Evolutionary conservation across 306 rosid species (phyloP).

Genomic region (Canavalia ensiformis): DNA sequence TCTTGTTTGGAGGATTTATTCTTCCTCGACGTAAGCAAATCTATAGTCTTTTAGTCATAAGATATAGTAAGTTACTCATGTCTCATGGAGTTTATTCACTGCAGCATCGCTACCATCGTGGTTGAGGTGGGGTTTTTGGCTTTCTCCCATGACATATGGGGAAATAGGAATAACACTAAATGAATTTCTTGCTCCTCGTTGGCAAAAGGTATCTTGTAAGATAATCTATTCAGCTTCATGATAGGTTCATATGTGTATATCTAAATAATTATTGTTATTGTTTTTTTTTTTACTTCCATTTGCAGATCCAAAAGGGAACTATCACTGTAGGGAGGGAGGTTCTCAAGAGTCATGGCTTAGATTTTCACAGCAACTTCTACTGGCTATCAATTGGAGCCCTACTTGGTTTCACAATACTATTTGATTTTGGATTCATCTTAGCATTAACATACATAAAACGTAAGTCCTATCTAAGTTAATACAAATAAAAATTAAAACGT

Average conservation of each 20-base stretch:
- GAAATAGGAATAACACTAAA: constrained; percentile 67
- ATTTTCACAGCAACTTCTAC: constrained; percentile 55
- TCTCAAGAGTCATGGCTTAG: constrained; percentile 61
- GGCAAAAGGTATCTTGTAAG: constrained; percentile 64
- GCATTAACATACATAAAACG: constrained; percentile 67
- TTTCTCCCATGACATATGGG: constrained; percentile 70
- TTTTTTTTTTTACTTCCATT: background rate
- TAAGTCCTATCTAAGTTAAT: constrained; percentile 49
- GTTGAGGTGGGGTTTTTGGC: constrained; percentile 74
- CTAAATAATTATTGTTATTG: background rate
- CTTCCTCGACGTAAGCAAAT: constrained; percentile 62
- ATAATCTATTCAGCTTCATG: constrained; percentile 8
- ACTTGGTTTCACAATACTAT: constrained; percentile 59
- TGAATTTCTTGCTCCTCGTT: constrained; percentile 72
- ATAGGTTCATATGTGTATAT: constrained; percentile 12
- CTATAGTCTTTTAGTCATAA: background rate
- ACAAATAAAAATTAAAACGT: constrained; percentile 19
- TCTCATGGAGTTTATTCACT: constrained; percentile 45
- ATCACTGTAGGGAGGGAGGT: constrained; percentile 55
- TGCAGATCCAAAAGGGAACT: constrained; percentile 59
- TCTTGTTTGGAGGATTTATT: constrained; percentile 75
- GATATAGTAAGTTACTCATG: constrained; percentile 34
- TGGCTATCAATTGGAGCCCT: constrained; percentile 68
- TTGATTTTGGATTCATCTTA: constrained; percentile 62
- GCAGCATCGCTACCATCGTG: constrained; percentile 69